These are phyloP conservation scores for Wolfiporia cocos DNA, from an alignment of 1,284 basidiomycete genomes.

Conservation along the genomic window DNA sequence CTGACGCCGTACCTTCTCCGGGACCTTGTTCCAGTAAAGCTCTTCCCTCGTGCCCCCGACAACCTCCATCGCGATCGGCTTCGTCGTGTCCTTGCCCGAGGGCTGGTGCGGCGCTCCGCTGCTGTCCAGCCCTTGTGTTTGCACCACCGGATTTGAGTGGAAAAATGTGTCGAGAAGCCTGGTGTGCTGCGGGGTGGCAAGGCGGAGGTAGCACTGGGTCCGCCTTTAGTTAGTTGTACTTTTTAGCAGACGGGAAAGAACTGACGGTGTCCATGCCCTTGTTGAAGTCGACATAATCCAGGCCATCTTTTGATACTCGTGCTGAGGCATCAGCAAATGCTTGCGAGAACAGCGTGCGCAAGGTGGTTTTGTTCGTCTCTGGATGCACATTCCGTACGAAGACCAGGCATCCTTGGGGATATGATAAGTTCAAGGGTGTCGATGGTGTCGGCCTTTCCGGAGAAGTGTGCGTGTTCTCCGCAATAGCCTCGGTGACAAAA, in stretches of 20 bases:
- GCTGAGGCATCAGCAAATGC: constrained; percentile 26
- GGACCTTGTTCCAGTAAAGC: constrained; percentile 74
- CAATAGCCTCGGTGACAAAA: neutral
- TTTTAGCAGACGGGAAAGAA: constrained; percentile 8
- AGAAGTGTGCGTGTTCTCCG: neutral
- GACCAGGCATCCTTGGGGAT: constrained; percentile 59
- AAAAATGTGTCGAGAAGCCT: constrained; percentile 42
- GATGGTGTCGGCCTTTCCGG: neutral
- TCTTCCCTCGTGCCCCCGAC: constrained; percentile 58
- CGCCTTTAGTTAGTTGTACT: neutral
- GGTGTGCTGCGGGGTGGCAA: constrained; percentile 46
- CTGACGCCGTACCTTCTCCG: constrained; percentile 56
- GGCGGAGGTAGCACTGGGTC: constrained; percentile 65
- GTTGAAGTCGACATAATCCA: constrained; percentile 74
- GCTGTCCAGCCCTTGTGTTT: constrained; percentile 37
- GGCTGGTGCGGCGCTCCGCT: constrained; percentile 6
- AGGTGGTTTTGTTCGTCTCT: constrained; percentile 71
- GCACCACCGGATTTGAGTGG: constrained; percentile 26
- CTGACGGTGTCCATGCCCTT: constrained; percentile 71
- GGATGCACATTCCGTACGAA: constrained; percentile 64
- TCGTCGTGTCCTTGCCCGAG: constrained; percentile 9
- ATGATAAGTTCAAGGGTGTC: constrained; percentile 32
- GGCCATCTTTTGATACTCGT: constrained; percentile 18
- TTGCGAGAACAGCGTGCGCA: constrained; percentile 51
- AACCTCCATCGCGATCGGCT: constrained; percentile 42